Percentiles rank a stretch among this genome's conserved stretches.
Conservation (phyloP, 148 eudicot species). For the Cornus controversa region DNA sequence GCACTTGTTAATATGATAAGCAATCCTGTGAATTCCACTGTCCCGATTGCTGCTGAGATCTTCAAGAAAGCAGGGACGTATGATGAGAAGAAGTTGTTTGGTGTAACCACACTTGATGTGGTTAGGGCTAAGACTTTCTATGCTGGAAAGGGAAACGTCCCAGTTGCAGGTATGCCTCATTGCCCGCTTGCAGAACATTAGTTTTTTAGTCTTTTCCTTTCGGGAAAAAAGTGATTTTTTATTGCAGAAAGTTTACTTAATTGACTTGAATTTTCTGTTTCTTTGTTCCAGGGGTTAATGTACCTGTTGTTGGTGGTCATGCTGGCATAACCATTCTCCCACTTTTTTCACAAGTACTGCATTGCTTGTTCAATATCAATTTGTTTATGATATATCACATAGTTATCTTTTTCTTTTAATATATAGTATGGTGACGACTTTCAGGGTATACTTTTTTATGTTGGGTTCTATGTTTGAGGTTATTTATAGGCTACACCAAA, state of each 20-base stretch:
- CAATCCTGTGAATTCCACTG: conserved; percentile 92
- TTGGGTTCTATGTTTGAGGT: conserved; percentile 1
- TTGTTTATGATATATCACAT: background rate
- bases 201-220: background rate
- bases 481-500: conserved; percentile 63
- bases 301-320: conserved; percentile 97
- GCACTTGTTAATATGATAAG: conserved; percentile 89
- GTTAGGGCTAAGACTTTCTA: conserved; percentile 94
- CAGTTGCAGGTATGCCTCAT: conserved; percentile 54
- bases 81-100: conserved; percentile 84
- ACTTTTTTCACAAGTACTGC: conserved; percentile 77
- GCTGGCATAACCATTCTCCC: conserved; percentile 96
- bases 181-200: background rate
- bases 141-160: conserved; percentile 72
- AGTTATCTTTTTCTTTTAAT: background rate
- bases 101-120: conserved; percentile 90
- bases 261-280: conserved; percentile 4
- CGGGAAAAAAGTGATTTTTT: background rate
- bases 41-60: conserved; percentile 92
- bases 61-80: conserved; percentile 91
- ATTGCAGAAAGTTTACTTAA: background rate
- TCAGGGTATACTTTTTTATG: background rate
- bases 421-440: background rate
- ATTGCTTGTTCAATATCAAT: conserved; percentile 5
- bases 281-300: conserved; percentile 63